These are phyloP conservation scores for Urtica urens DNA, from an alignment of 306 rosid genomes.

Conservation along the genomic window DNA sequence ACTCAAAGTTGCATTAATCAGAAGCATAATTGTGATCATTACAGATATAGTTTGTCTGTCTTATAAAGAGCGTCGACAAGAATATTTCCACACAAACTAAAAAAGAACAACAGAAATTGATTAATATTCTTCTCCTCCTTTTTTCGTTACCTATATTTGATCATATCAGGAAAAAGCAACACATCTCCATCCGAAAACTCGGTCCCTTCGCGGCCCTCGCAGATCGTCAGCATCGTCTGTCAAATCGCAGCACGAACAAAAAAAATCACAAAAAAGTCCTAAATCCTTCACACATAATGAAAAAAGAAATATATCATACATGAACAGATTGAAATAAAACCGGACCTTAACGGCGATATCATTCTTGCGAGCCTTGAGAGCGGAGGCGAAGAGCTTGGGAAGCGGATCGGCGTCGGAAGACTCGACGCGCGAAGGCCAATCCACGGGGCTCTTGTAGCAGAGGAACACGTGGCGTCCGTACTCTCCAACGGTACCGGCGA, in stretches of 20 bases:
- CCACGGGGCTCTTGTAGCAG: slow-evolving; percentile 57
- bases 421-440: slow-evolving; percentile 68
- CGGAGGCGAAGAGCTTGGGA: slow-evolving; percentile 40
- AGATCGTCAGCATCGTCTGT: slow-evolving; percentile 68
- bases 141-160: slow-evolving; percentile 71
- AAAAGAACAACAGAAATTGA: too few species aligned
- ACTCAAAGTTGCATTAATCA: background rate
- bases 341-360: slow-evolving; percentile 42
- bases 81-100: background rate
- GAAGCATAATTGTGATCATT: background rate
- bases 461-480: slow-evolving; percentile 87
- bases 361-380: slow-evolving; percentile 46
- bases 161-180: slow-evolving; percentile 78
- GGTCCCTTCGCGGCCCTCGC: slow-evolving; percentile 52
- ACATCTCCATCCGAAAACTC: slow-evolving; percentile 60
- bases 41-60: background rate
- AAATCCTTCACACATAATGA: background rate
- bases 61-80: too few species aligned
- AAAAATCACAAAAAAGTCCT: background rate
- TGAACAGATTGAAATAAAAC: background rate
- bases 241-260: slow-evolving; percentile 3
- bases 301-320: background rate
- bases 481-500: slow-evolving; percentile 48
- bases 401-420: slow-evolving; percentile 60
- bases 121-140: too few species aligned